Percentiles rank a stretch among this genome's conserved stretches.
phyloP scores from a whole-genome alignment of 225 moss, liverwort and hornwort species.

The Marchantia paleacea region DNA sequence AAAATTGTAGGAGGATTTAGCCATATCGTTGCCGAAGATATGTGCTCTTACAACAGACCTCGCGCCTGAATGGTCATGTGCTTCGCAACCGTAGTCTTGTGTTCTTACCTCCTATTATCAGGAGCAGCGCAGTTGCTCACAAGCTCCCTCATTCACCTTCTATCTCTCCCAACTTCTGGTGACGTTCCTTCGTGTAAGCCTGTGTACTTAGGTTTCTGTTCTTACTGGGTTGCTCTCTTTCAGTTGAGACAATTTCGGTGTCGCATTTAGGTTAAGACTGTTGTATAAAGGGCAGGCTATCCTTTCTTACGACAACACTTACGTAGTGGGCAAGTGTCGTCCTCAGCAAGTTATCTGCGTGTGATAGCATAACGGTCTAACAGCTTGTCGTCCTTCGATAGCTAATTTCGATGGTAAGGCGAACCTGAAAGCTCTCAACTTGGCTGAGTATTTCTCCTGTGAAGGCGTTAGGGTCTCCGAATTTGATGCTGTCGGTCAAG shows the following conservation, averaged over 20 bases:
- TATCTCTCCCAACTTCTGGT: neutral
- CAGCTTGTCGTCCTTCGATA: neutral
- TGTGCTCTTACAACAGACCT: neutral
- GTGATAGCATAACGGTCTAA: neutral
- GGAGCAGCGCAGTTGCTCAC: neutral
- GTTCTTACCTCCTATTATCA: neutral
- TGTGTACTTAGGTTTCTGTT: neutral
- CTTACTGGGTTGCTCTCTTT: conserved; percentile 5
- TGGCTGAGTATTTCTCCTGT: neutral
- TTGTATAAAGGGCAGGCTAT: neutral
- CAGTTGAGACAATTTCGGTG: neutral
- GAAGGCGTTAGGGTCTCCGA: neutral
- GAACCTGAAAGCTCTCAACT: neutral
- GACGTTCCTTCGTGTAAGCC: neutral
- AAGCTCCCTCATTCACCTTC: neutral
- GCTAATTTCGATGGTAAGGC: neutral
- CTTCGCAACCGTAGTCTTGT: neutral
- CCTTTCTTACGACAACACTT: neutral
- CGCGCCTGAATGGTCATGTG: neutral
- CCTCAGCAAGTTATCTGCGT: neutral
- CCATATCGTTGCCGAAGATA: neutral
- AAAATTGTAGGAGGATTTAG: neutral
- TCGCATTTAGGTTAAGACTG: neutral
- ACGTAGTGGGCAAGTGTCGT: neutral
- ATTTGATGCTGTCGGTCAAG: neutral